phyloP scores from a whole-genome alignment of 345 rosid genomes.

The Gossypium turneri region DNA sequence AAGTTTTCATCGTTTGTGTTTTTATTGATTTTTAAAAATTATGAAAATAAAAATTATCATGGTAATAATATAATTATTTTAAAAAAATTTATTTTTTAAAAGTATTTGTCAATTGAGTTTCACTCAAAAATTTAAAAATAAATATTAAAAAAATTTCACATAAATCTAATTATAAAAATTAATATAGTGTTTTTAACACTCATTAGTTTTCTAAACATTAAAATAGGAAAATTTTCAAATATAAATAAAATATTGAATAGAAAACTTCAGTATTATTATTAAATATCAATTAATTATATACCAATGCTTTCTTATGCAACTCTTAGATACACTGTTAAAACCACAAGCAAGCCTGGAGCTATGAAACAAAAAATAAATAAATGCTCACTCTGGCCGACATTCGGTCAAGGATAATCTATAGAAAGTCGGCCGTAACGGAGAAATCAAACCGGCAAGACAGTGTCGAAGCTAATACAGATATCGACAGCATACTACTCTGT shows the following conservation, averaged over 20 bases:
- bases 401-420: not conserved
- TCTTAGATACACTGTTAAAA: not conserved
- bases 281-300: not conserved
- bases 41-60: too few relatives aligned
- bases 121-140: too few relatives aligned
- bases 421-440: not conserved
- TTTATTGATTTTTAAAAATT: too few relatives aligned
- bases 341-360: constrained; percentile 1
- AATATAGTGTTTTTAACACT: too few relatives aligned
- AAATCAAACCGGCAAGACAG: not conserved
- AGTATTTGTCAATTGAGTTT: too few relatives aligned
- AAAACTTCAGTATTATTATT: not conserved
- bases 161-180: too few relatives aligned
- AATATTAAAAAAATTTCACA: too few relatives aligned
- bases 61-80: too few relatives aligned
- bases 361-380: not conserved
- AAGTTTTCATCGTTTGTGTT: too few relatives aligned
- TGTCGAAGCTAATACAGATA: not conserved
- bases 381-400: not conserved
- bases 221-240: too few relatives aligned
- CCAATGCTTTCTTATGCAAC: not conserved
- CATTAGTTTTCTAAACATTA: too few relatives aligned
- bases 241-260: not conserved
- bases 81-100: too few relatives aligned
- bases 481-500: not conserved